A percentile compares a stretch with the other conserved stretches of the same genome.
Evolutionary conservation across 768 basidiomycete species (phyloP).

Genomic region (Pulveroboletus ravenelii): DNA sequence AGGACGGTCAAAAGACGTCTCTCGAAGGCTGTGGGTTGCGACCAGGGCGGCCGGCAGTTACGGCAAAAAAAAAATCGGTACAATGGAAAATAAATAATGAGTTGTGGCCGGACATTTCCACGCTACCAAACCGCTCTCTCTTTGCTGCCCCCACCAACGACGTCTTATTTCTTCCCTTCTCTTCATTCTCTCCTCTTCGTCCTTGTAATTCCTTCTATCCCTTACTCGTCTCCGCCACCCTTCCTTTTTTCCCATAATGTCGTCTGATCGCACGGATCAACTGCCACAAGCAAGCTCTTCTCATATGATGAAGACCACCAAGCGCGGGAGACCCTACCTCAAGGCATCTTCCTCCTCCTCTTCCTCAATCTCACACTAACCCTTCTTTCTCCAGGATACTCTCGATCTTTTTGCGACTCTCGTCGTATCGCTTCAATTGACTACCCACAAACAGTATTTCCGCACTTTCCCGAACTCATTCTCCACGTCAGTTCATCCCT

Average conservation of each 20-base stretch:
- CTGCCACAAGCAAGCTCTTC: constrained; percentile 61
- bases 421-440: constrained; percentile 86
- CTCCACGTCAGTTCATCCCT: constrained; percentile 67
- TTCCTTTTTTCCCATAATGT: constrained; percentile 31
- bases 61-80: constrained; percentile 12
- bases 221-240: constrained; percentile 6
- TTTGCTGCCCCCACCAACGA: constrained; percentile 18
- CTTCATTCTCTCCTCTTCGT: constrained; percentile 18
- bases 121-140: constrained; percentile 24
- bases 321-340: constrained; percentile 89
- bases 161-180: constrained; percentile 30
- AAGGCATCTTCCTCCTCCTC: constrained; percentile 51
- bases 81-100: constrained; percentile 30
- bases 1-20: neutral
- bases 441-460: constrained; percentile 93
- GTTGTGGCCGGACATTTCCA: constrained; percentile 19
- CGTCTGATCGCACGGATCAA: constrained; percentile 36
- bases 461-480: constrained; percentile 92
- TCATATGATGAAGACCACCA: constrained; percentile 99
- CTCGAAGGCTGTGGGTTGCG: constrained; percentile 9
- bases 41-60: constrained; percentile 17
- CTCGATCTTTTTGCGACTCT: constrained; percentile 97
- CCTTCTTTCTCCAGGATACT: constrained; percentile 63
- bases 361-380: constrained; percentile 7
- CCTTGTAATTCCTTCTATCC: constrained; percentile 22